Evolutionary conservation across 169 alveolate genomes (phyloP).

Genomic region (Amoebophrya sp.): DNA sequence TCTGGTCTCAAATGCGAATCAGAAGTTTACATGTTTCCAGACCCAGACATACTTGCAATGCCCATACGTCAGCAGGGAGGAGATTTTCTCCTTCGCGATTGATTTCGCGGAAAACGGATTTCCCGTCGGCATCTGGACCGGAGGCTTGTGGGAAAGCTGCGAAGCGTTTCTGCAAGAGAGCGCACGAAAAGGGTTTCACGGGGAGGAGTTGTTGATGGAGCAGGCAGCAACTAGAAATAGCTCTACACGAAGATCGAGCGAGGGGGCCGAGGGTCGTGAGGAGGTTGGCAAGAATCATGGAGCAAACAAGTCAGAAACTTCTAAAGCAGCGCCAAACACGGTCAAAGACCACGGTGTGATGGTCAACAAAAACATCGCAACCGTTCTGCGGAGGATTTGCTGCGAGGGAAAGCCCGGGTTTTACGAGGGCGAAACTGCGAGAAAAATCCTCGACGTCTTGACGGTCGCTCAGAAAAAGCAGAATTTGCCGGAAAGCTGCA

Average conservation of each 20-base stretch:
- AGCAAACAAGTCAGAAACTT: too few species aligned
- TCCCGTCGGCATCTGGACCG: background rate
- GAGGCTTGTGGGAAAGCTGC: background rate
- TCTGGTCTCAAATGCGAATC: too few species aligned
- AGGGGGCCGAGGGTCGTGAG: too few species aligned
- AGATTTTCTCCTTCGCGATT: background rate
- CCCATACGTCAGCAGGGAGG: too few species aligned
- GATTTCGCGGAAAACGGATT: constrained; percentile 1
- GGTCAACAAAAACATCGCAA: background rate
- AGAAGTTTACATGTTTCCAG: too few species aligned
- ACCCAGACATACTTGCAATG: too few species aligned
- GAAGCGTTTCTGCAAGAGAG: background rate
- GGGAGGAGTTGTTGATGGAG: background rate
- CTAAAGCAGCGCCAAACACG: too few species aligned
- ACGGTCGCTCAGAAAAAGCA: background rate
- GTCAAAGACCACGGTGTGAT: background rate
- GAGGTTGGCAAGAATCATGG: too few species aligned
- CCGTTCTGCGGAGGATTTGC: background rate
- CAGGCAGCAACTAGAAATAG: too few species aligned
- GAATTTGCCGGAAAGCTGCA: too few species aligned
- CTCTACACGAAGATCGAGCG: too few species aligned
- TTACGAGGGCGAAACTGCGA: background rate
- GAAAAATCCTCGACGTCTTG: background rate
- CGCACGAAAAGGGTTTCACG: too few species aligned
- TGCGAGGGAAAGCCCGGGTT: background rate